Conservation (phyloP, 176 grass and related monocot species). For the Tillandsia fasciculata region DNA sequence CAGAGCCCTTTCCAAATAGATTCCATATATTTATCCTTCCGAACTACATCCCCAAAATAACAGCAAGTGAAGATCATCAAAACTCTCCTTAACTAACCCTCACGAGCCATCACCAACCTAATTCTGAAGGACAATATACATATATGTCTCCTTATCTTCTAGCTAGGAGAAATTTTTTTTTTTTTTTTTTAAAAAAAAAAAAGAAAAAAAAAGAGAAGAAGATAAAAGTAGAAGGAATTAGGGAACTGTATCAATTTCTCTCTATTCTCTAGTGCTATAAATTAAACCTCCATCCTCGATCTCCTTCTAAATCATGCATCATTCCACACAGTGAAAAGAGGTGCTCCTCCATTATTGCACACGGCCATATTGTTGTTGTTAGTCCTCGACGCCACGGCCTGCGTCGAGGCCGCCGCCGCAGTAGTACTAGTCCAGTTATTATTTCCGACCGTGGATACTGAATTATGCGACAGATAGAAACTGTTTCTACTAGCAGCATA, state of each 20-base stretch:
- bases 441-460: background rate
- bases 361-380: constrained; percentile 32
- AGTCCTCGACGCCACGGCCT: background rate
- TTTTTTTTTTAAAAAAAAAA: too few species aligned
- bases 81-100: background rate
- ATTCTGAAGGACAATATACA: constrained; percentile 28
- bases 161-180: background rate
- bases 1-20: background rate
- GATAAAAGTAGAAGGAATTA: constrained; percentile 27
- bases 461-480: constrained; percentile 2
- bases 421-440: background rate
- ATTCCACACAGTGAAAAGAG: constrained; percentile 59
- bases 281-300: background rate
- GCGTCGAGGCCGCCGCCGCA: constrained; percentile 16
- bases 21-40: constrained; percentile 29
- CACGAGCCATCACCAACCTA: constrained; percentile 39
- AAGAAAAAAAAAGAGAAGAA: constrained; percentile 5
- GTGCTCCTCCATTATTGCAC: constrained; percentile 18
- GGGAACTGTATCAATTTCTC: constrained; percentile 15
- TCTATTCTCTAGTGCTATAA: background rate
- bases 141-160: constrained; percentile 9
- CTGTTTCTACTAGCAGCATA: constrained; percentile 12
- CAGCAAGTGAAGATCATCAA: constrained; percentile 26
- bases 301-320: constrained; percentile 22
- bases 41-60: constrained; percentile 44